phyloP scores from a whole-genome alignment of 2,329 filamentous ascomycete species.

The Colletotrichum orchidophilum region DNA sequence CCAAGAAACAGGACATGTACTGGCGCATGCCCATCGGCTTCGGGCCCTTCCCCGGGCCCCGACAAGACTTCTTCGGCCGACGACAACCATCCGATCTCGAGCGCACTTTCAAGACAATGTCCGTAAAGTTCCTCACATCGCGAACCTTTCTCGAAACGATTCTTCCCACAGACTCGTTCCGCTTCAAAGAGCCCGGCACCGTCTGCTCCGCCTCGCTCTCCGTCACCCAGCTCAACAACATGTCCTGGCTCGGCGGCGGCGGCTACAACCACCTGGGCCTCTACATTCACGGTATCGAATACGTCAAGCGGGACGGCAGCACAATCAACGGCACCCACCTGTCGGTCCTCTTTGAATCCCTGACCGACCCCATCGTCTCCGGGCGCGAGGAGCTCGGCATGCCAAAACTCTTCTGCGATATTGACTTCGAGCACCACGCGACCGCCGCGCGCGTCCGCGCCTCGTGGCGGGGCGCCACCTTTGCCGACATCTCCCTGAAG shows the following conservation, averaged over 20 bases:
- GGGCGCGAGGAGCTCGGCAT: constrained; percentile 70
- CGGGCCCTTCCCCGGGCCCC: constrained; percentile 54
- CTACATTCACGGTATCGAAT: constrained; percentile 70
- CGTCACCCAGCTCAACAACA: constrained; percentile 54
- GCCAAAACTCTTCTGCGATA: constrained; percentile 65
- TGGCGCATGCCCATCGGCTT: constrained; percentile 57
- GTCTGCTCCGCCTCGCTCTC: constrained; percentile 54
- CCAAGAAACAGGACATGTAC: constrained; percentile 46
- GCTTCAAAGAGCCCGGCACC: constrained; percentile 54
- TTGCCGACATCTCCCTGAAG: constrained; percentile 48
- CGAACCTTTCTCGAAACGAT: constrained; percentile 58
- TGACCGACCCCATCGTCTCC: constrained; percentile 68
- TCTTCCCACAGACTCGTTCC: constrained; percentile 52
- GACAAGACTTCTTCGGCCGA: constrained; percentile 21
- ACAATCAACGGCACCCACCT: constrained; percentile 62
- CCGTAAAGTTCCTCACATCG: constrained; percentile 60
- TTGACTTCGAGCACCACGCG: constrained; percentile 52
- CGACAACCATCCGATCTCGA: constrained; percentile 31
- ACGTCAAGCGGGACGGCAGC: constrained; percentile 58
- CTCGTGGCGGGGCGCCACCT: constrained; percentile 53
- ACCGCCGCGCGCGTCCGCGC: constrained; percentile 47
- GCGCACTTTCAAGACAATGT: constrained; percentile 54
- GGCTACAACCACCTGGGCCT: constrained; percentile 68
- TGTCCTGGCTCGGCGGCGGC: constrained; percentile 69
- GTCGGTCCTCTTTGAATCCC: constrained; percentile 65